Evolutionary conservation across 2,329 filamentous ascomycete species (phyloP), one percentile per base, ranked within the genome.

Genomic region (Aspergillus udagawae): DNA sequence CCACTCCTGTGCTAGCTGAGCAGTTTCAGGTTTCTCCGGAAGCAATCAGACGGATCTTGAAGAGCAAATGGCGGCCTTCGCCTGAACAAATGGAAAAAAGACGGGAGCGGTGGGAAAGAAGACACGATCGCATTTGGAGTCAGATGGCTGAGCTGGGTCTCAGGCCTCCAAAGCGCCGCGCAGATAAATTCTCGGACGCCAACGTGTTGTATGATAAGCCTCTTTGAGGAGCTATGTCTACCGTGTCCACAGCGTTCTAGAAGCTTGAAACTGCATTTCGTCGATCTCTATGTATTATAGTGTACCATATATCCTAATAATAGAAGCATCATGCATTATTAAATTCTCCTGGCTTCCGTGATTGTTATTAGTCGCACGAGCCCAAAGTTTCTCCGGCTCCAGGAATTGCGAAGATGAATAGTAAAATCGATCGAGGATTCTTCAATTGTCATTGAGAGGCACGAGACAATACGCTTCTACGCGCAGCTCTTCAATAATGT

Each of bases 21-120:
- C 85, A 91, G 65, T 99, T 97, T 75, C 82, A 92, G 72, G 81
- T 97, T n/a, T 92, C 91, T 0, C 81, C 90, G 2, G 94, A 99
- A 71, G 90, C 87, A 0, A 90, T 97, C 58, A 86, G 92, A 10
- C 84, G 94, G 38, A 96, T 99, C 53, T 77, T 99, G 60, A 91
- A 78, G 62, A 79, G 77, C 63, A 80, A 77, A 65, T 80, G 78
- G 78, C 69, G 69, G 38, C 73, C 77, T 3, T 72, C 67, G 4
- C 73, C 72, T 27, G 65, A 70, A 14, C 73, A 79, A 56, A 63
- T 71, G 54, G 70, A 75, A 29, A 67, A 71, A 48, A 73, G 77
- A 44, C 71, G 73, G 44, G 64, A 72, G 53, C 67, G 77, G 58
- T 80, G 78, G 78, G 74, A 77, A 49, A 75, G 68, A 42, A 69